phyloP scores from a whole-genome alignment of 495 filamentous ascomycete genomes.

The Viridothelium virens region DNA sequence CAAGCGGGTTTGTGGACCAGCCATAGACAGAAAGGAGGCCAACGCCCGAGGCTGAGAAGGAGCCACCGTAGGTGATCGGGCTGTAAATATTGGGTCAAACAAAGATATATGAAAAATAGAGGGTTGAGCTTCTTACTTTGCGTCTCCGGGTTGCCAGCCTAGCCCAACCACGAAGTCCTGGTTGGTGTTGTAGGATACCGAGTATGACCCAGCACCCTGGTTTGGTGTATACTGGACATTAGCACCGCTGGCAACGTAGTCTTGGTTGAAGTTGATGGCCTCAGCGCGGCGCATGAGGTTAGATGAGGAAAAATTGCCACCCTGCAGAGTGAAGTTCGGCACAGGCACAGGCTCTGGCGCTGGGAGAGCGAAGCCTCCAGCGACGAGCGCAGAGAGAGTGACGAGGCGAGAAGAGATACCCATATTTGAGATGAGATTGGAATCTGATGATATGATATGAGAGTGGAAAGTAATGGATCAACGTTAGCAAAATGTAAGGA shows the following conservation, averaged over 20 bases:
- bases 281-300: constrained; percentile 12
- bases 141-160: constrained; percentile 11
- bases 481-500: neutral
- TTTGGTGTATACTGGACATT: constrained; percentile 15
- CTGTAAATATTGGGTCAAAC: neutral
- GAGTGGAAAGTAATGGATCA: neutral
- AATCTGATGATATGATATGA: neutral
- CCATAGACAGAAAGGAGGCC: constrained; percentile 19
- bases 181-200: constrained; percentile 16
- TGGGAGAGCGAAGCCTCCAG: constrained; percentile 4
- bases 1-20: constrained; percentile 18
- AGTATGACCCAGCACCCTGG: constrained; percentile 17
- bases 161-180: constrained; percentile 19
- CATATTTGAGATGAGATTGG: neutral
- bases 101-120: neutral
- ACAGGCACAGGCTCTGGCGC: neutral
- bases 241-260: constrained; percentile 17
- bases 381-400: neutral
- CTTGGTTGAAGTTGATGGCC: constrained; percentile 19
- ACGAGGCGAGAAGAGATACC: constrained; percentile 8
- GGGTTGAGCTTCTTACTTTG: neutral
- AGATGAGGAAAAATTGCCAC: neutral
- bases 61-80: constrained; percentile 1
- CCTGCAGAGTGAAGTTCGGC: neutral
- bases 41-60: neutral